These are phyloP conservation scores for Diplodia scrobiculata DNA, from an alignment of 2,329 filamentous ascomycete genomes.

Conservation along the genomic window DNA sequence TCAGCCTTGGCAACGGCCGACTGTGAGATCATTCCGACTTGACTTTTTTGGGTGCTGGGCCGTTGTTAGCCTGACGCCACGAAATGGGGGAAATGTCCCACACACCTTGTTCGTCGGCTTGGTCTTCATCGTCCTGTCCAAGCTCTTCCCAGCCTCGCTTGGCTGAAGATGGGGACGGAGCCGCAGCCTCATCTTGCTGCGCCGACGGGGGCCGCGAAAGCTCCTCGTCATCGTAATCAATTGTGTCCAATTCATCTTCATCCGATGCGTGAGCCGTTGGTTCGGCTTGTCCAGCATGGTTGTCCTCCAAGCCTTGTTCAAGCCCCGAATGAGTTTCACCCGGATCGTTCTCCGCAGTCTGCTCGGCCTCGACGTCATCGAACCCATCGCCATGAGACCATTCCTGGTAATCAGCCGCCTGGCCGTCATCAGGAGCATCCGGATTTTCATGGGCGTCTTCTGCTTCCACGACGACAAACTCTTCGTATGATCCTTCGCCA, in stretches of 20 bases:
- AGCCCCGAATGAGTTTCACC: slow-evolving; percentile 26
- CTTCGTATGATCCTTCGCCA: slow-evolving; percentile 2
- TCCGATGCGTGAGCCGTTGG: slow-evolving; percentile 9
- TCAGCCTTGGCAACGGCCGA: slow-evolving; percentile 21
- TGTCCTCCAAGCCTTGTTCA: slow-evolving; percentile 24
- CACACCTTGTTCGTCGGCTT: slow-evolving; percentile 30
- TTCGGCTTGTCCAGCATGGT: slow-evolving; percentile 23
- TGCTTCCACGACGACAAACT: slow-evolving; percentile 19
- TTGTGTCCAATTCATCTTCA: slow-evolving; percentile 29
- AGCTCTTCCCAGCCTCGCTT: slow-evolving; percentile 31
- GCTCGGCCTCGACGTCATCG: slow-evolving; percentile 24
- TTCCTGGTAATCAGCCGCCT: not conserved
- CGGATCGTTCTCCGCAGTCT: slow-evolving; percentile 27
- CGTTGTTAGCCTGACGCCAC: not conserved
- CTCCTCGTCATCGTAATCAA: slow-evolving; percentile 31
- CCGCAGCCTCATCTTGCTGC: slow-evolving; percentile 18
- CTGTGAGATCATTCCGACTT: slow-evolving; percentile 26
- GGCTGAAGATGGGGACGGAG: slow-evolving; percentile 25
- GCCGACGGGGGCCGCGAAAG: slow-evolving; percentile 12
- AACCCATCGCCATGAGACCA: slow-evolving; percentile 3
- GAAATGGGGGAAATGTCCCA: not conserved
- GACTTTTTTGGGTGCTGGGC: slow-evolving; percentile 25
- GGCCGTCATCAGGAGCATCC: not conserved
- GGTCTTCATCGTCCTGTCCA: slow-evolving; percentile 26
- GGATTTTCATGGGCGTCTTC: slow-evolving; percentile 12